phyloP scores from a whole-genome alignment of 257 asterid species.

The Plantago ovata region DNA sequence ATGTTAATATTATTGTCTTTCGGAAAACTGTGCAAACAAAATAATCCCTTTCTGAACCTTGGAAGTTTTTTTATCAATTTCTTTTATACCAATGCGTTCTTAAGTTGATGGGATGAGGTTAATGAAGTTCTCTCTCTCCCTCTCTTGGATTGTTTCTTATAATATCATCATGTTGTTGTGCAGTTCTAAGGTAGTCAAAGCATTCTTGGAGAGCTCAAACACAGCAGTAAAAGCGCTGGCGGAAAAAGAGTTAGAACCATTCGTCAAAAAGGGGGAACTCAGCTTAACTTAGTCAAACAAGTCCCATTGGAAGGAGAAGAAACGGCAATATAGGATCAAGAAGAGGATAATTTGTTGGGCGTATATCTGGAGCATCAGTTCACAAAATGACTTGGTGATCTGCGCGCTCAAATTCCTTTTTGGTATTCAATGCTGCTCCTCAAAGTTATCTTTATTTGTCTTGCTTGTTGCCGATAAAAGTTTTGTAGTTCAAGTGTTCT shows the following conservation, averaged over 20 bases:
- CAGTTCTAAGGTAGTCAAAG: constrained; percentile 62
- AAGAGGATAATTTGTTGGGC: background rate
- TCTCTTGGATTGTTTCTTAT: constrained; percentile 2
- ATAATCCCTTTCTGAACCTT: background rate
- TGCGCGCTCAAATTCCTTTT: no score
- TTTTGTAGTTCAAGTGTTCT: constrained; percentile 27
- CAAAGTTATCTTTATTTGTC: constrained; percentile 1
- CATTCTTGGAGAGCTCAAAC: constrained; percentile 59
- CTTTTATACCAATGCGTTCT: background rate
- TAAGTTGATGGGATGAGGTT: background rate
- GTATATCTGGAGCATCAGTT: background rate
- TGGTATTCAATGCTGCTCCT: constrained; percentile 2
- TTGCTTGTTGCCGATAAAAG: constrained; percentile 10
- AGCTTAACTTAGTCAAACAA: constrained; percentile 33
- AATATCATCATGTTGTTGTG: constrained; percentile 8
- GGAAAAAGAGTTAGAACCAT: constrained; percentile 61
- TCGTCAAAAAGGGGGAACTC: constrained; percentile 54
- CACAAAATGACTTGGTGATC: no score
- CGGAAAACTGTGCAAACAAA: background rate
- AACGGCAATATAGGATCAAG: constrained; percentile 4
- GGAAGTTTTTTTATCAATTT: background rate
- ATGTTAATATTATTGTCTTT: background rate
- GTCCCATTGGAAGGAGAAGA: constrained; percentile 24
- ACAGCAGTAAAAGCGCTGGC: constrained; percentile 42
- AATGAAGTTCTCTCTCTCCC: no score